These are phyloP conservation scores for Pueraria montana DNA, from an alignment of 306 rosid species.

Conservation along the genomic window DNA sequence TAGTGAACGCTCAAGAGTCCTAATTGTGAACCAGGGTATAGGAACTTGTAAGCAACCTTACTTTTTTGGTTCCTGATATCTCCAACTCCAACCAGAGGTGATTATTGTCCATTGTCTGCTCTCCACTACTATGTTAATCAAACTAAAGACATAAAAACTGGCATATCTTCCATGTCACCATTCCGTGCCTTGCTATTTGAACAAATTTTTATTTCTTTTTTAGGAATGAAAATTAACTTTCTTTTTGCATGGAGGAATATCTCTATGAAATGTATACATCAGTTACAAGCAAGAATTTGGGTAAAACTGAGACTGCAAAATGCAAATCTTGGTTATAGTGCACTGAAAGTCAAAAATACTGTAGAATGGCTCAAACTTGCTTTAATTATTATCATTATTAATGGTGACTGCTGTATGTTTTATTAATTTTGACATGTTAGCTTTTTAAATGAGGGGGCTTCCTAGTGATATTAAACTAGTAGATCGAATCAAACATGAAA, in stretches of 20 bases:
- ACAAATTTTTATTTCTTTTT: neutral
- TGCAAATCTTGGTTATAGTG: neutral
- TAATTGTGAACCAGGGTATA: slow-evolving; percentile 7
- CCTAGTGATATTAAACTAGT: slow-evolving; percentile 8
- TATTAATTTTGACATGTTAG: neutral
- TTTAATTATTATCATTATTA: neutral
- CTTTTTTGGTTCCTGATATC: neutral
- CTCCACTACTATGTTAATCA: neutral
- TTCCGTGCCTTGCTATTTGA: neutral
- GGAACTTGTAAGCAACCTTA: slow-evolving; percentile 21
- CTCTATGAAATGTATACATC: neutral
- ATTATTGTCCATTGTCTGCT: neutral
- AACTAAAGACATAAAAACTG: neutral
- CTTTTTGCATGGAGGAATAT: neutral
- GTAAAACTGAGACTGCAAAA: neutral
- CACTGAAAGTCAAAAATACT: neutral
- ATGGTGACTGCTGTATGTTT: neutral
- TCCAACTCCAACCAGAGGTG: neutral
- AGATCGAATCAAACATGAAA: slow-evolving; percentile 11
- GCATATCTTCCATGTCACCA: neutral
- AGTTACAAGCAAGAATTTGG: neutral
- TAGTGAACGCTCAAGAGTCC: neutral
- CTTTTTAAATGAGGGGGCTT: neutral
- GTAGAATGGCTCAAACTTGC: neutral
- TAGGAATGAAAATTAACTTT: neutral